Conservation (phyloP, 768 basidiomycete species). For the Boletus insuetus region DNA sequence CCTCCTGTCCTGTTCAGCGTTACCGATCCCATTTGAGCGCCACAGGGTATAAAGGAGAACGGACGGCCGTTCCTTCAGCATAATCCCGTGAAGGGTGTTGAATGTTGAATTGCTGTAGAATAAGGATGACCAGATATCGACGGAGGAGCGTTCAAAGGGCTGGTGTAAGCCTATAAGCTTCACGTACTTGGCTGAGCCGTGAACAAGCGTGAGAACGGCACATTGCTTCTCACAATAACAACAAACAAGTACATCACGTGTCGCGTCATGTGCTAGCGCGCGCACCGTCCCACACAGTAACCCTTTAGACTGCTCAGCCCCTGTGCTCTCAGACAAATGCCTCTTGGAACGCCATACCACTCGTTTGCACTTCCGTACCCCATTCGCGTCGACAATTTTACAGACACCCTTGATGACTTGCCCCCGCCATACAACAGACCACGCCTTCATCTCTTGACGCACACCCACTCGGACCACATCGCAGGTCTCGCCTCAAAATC, state of each 20-base stretch:
- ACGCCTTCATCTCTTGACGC: slow-evolving; percentile 73
- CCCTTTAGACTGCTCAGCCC: slow-evolving; percentile 6
- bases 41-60: too few relatives aligned
- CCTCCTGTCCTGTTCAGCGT: not conserved
- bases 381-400: slow-evolving; percentile 88
- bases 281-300: too few relatives aligned
- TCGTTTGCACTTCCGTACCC: slow-evolving; percentile 75
- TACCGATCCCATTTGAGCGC: not conserved
- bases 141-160: too few relatives aligned
- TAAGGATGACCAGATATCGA: not conserved
- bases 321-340: slow-evolving; percentile 46
- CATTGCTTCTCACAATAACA: too few relatives aligned
- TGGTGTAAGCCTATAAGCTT: too few relatives aligned
- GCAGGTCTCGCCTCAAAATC: slow-evolving; percentile 70
- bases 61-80: too few relatives aligned
- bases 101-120: not conserved
- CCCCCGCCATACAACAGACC: slow-evolving; percentile 34
- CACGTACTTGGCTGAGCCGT: too few relatives aligned
- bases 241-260: too few relatives aligned
- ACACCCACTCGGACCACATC: slow-evolving; percentile 90
- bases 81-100: too few relatives aligned
- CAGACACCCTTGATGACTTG: slow-evolving; percentile 36
- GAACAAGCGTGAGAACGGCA: too few relatives aligned
- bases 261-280: too few relatives aligned
- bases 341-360: slow-evolving; percentile 71